Conservation (phyloP, 1,139 yeast genomes). For the Yueomyces sp. region DNA sequence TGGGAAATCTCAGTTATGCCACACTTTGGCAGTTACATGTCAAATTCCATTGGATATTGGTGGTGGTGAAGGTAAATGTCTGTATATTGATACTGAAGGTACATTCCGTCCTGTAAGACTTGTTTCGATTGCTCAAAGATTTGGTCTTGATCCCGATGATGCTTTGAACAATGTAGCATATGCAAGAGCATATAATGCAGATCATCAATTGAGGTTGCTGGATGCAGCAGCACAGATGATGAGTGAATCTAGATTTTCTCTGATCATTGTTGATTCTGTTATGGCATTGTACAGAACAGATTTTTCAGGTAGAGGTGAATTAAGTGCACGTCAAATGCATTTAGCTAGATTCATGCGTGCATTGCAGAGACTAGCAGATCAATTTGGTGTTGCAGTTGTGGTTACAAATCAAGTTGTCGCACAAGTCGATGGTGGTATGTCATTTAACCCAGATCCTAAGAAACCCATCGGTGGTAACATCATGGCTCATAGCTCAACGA, state of each 20-base stretch:
- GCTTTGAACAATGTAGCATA: slow-evolving; percentile 94
- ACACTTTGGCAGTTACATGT: slow-evolving; percentile 92
- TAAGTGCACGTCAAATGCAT: slow-evolving; percentile 89
- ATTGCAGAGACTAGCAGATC: slow-evolving; percentile 88
- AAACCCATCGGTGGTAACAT: slow-evolving; percentile 98
- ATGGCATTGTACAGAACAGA: slow-evolving; percentile 96
- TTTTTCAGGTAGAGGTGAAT: slow-evolving; percentile 90
- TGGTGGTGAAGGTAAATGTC: slow-evolving; percentile 97
- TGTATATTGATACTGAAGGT: slow-evolving; percentile 94
- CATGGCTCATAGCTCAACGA: slow-evolving; percentile 93
- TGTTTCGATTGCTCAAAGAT: slow-evolving; percentile 81
- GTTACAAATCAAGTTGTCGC: slow-evolving; percentile 98
- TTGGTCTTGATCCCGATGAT: slow-evolving; percentile 87
- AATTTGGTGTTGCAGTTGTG: slow-evolving; percentile 96
- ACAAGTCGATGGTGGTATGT: slow-evolving; percentile 85
- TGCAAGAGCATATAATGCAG: slow-evolving; percentile 95
- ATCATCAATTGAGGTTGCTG: slow-evolving; percentile 78
- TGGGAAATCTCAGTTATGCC: slow-evolving; percentile 94
- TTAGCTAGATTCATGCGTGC: slow-evolving; percentile 89
- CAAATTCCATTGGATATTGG: slow-evolving; percentile 96
- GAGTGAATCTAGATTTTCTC: slow-evolving; percentile 77
- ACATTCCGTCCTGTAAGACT: slow-evolving; percentile 89
- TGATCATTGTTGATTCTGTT: slow-evolving; percentile 85
- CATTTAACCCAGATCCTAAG: slow-evolving; percentile 94
- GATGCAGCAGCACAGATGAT: slow-evolving; percentile 92